These are phyloP conservation scores for Alternaria sp. DNA, from an alignment of 2,329 filamentous ascomycete species.

Conservation along the genomic window DNA sequence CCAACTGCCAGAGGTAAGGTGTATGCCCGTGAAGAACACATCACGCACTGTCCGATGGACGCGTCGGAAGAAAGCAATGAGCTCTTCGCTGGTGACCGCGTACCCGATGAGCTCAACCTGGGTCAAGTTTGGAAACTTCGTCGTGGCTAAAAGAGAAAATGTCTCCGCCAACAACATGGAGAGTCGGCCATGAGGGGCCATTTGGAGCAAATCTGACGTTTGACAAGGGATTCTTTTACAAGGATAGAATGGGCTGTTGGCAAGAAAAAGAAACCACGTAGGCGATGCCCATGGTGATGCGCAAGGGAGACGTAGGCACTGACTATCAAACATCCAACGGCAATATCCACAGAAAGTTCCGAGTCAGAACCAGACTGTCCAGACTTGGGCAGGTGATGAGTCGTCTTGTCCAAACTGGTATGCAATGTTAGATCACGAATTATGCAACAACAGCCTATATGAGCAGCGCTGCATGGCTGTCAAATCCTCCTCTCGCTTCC, in stretches of 20 bases:
- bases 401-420: conserved; percentile 7
- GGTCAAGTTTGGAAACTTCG: not conserved
- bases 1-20: not conserved
- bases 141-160: not conserved
- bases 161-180: conserved; percentile 25
- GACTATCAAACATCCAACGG: conserved; percentile 18
- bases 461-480: not conserved
- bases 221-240: not conserved
- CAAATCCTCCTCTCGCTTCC: conserved; percentile 14
- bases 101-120: not conserved
- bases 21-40: not conserved
- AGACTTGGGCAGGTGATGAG: conserved; percentile 13
- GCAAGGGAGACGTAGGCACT: conserved; percentile 9
- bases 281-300: conserved; percentile 7
- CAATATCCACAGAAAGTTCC: conserved; percentile 19
- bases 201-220: conserved; percentile 3
- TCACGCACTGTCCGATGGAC: not conserved
- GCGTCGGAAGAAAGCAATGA: not conserved
- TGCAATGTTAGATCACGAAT: not conserved
- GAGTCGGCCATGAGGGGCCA: conserved; percentile 38
- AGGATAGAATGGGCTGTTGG: not conserved
- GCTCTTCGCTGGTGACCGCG: not conserved
- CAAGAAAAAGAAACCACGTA: conserved; percentile 6
- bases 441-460: conserved; percentile 13
- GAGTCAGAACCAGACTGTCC: conserved; percentile 28